phyloP scores from a whole-genome alignment of 75 land plant species.

The Azolla pinnata region DNA sequence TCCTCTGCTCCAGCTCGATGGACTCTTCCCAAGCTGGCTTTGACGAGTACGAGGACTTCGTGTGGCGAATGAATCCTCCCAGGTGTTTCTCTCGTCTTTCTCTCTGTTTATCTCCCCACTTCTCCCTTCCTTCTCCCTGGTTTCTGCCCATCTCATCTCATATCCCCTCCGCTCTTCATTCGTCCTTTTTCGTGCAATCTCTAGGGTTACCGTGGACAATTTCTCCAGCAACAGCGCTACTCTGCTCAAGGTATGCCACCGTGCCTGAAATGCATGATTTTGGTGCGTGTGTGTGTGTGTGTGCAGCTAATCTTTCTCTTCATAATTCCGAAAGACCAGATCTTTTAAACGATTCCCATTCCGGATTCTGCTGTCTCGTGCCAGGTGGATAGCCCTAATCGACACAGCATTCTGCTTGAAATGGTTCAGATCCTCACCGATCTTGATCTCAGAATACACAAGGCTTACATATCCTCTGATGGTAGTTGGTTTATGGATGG shows the following conservation, averaged over 20 bases:
- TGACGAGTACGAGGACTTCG: constrained; percentile 40
- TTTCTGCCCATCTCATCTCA: background rate
- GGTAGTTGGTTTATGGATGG: constrained; percentile 44
- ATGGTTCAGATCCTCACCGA: constrained; percentile 39
- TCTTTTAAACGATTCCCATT: background rate
- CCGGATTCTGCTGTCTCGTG: background rate
- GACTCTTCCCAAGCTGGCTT: background rate
- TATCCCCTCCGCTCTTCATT: constrained; percentile 10
- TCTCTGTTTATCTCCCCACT: background rate
- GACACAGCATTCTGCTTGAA: constrained; percentile 30
- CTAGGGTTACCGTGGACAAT: constrained; percentile 71
- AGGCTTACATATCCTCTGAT: constrained; percentile 35
- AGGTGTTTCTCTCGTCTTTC: constrained; percentile 20
- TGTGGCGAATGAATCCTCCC: constrained; percentile 44
- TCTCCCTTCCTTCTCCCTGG: background rate
- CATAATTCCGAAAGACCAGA: background rate
- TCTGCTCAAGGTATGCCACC: constrained; percentile 38
- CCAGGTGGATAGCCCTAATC: constrained; percentile 33
- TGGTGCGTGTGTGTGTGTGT: too few relatives aligned
- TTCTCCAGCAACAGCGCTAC: constrained; percentile 41
- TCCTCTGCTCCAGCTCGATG: background rate
- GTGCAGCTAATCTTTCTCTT: too few relatives aligned
- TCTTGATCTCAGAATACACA: constrained; percentile 27
- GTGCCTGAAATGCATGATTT: background rate
- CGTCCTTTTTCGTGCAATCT: too few relatives aligned